Percentiles rank a stretch among this genome's conserved stretches.
Conservation (phyloP, 108 stramenopile genomes). For the Ochromonas danica region DNA sequence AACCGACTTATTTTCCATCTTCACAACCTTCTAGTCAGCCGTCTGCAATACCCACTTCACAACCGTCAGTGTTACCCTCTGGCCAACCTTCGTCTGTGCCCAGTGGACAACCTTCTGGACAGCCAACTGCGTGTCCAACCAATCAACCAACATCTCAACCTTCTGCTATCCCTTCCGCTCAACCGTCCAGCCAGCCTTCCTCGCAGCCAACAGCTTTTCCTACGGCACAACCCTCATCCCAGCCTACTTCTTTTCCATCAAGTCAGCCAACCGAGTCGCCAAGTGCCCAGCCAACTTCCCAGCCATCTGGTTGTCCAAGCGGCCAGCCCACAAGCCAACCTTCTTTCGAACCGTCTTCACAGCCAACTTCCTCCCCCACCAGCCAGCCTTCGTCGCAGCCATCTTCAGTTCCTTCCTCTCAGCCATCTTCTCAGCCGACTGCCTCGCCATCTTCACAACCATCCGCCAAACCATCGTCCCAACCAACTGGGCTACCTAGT, state of each 20-base stretch:
- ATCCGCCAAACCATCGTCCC: not conserved
- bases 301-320: conserved; percentile 8
- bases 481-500: conserved; percentile 18
- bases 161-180: not conserved
- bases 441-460: not conserved
- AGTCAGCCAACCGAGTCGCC: not conserved
- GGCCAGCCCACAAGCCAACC: conserved; percentile 11
- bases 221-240: conserved; percentile 8
- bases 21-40: conserved; percentile 22
- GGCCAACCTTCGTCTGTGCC: conserved; percentile 25
- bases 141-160: conserved; percentile 31
- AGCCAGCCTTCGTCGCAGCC: conserved; percentile 18
- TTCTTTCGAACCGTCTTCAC: not conserved
- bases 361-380: not conserved
- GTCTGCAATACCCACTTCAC: not conserved
- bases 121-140: conserved; percentile 12
- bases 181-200: conserved; percentile 19
- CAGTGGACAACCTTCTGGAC: conserved; percentile 6
- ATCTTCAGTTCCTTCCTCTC: not conserved
- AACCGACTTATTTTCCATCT: conserved; percentile 3
- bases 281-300: not conserved
- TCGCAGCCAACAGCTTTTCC: conserved; percentile 1
- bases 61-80: conserved; percentile 1
- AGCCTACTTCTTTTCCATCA: not conserved
- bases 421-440: conserved; percentile 20